Evolutionary conservation across 169 alveolate species (phyloP), one percentile per base, ranked within the genome.

Genomic region (Plasmodium falciparum): DNA sequence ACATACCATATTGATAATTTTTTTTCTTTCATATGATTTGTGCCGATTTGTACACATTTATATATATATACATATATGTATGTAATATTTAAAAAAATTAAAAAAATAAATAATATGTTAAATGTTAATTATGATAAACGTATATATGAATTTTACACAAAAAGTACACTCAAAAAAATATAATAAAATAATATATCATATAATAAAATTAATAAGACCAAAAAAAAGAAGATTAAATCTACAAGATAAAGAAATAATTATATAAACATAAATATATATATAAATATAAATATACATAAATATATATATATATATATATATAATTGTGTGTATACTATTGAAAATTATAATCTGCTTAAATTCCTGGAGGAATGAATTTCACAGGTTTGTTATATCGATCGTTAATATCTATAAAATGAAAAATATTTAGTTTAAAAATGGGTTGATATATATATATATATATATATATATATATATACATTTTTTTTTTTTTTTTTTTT

Each of bases 291-390:
- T 33, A 33, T 33, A 33, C 22, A 20, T 20, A 20, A 20, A 20
- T 20, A 20, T 33, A 33, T 33, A 2, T 15, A 52, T 22, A 62
- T n/a, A 61, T 33, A 33, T 33, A 33, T 33, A 33, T 33, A 2
- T 24, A 2, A 24, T 4, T 33, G 45, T 3, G 45, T 43, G 17
- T 15, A 15, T 24, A 45, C 0, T 15, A 1, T 5, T 26, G 74
- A 2, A 47, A 33, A 39, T 56, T n/a, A 26, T 33, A 33, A 33
- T 33, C 45, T 33, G 7, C 45, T 22, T 62, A 80, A 66, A 80
- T 80, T 13, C 90, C 90, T 12, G 90, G 90, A 12, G 90, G 90
- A 29, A 80, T 80, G 20, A 80, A 80, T 63, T 80, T 80, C 80
- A 80, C 90, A 8, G 90, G 90, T 20, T 80, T 80, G 47, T 61